phyloP scores from a whole-genome alignment of 1,139 yeast species.

The Kurtzmaniella natalensis region DNA sequence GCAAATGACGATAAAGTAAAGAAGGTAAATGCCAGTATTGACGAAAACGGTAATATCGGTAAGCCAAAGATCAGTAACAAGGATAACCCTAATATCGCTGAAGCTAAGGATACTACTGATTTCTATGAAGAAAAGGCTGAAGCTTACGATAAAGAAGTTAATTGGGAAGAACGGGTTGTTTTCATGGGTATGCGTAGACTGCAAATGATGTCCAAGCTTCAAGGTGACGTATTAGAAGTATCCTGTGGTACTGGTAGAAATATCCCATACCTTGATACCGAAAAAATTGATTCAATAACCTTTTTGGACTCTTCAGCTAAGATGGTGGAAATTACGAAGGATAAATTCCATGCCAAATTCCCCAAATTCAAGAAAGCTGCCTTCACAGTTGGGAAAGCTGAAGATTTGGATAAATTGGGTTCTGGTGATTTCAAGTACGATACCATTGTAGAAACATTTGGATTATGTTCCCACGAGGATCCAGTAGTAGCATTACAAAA shows the following conservation, averaged over 20 bases:
- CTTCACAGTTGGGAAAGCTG: constrained; percentile 90
- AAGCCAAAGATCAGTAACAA: constrained; percentile 18
- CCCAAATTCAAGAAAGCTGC: constrained; percentile 71
- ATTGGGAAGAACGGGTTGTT: constrained; percentile 81
- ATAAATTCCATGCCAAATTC: constrained; percentile 63
- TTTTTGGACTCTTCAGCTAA: constrained; percentile 78
- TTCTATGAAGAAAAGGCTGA: constrained; percentile 78
- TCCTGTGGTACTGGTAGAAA: constrained; percentile 97
- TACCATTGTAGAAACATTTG: constrained; percentile 90
- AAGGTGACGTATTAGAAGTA: constrained; percentile 89
- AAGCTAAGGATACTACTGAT: constrained; percentile 76
- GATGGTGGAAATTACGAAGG: constrained; percentile 80
- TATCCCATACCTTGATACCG: constrained; percentile 64
- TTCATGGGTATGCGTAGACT: constrained; percentile 79
- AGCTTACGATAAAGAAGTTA: constrained; percentile 77
- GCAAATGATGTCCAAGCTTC: constrained; percentile 74
- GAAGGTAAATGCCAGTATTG: background rate
- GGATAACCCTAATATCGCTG: constrained; percentile 44
- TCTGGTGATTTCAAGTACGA: constrained; percentile 60
- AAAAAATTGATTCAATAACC: constrained; percentile 64
- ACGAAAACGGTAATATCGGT: constrained; percentile 7
- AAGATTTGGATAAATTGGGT: constrained; percentile 65
- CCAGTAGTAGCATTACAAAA: constrained; percentile 79
- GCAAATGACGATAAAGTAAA: background rate
- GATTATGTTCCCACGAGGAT: constrained; percentile 91